Percentiles rank a stretch among this genome's conserved stretches.
These are phyloP conservation scores for Monilinia polystroma DNA, from an alignment of 2,329 filamentous ascomycete species.

Conservation along the genomic window DNA sequence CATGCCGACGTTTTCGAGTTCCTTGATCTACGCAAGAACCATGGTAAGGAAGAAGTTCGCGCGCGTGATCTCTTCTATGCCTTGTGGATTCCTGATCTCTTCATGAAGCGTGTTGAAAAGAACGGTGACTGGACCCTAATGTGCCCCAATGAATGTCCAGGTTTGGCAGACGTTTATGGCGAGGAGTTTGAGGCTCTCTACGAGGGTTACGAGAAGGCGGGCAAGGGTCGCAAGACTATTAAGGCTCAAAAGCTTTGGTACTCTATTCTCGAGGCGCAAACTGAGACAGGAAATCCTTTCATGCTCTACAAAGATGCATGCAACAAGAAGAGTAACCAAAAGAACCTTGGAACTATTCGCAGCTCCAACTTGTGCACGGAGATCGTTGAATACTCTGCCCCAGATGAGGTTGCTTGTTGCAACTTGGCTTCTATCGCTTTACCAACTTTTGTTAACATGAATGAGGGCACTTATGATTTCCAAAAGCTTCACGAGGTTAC, in stretches of 20 bases:
- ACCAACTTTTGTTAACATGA: slow-evolving; percentile 86
- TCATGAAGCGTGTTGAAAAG: slow-evolving; percentile 99
- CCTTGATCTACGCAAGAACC: slow-evolving; percentile 97
- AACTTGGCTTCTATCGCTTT: slow-evolving; percentile 94
- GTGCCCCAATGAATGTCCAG: slow-evolving; percentile 95
- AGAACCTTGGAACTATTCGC: slow-evolving; percentile 97
- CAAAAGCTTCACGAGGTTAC: slow-evolving; percentile 93
- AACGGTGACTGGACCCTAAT: slow-evolving; percentile 97
- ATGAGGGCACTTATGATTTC: slow-evolving; percentile 86
- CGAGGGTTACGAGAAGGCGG: slow-evolving; percentile 85
- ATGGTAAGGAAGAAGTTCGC: slow-evolving; percentile 97
- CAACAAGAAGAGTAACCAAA: slow-evolving; percentile 99
- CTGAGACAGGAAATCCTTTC: slow-evolving; percentile 97
- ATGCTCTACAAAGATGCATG: slow-evolving; percentile 99
- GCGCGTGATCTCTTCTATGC: slow-evolving; percentile 97
- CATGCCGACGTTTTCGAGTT: slow-evolving; percentile 97
- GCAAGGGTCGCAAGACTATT: slow-evolving; percentile 83
- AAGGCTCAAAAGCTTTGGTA: slow-evolving; percentile 99
- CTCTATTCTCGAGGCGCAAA: slow-evolving; percentile 95
- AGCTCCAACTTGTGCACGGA: slow-evolving; percentile 99
- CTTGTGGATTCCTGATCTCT: slow-evolving; percentile 96
- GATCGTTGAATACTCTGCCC: slow-evolving; percentile 95
- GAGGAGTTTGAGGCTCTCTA: slow-evolving; percentile 97
- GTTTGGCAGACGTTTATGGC: slow-evolving; percentile 92
- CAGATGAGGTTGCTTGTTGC: slow-evolving; percentile 97